Conservation (phyloP, 2,329 filamentous ascomycete species). For the Alternaria longipes region DNA sequence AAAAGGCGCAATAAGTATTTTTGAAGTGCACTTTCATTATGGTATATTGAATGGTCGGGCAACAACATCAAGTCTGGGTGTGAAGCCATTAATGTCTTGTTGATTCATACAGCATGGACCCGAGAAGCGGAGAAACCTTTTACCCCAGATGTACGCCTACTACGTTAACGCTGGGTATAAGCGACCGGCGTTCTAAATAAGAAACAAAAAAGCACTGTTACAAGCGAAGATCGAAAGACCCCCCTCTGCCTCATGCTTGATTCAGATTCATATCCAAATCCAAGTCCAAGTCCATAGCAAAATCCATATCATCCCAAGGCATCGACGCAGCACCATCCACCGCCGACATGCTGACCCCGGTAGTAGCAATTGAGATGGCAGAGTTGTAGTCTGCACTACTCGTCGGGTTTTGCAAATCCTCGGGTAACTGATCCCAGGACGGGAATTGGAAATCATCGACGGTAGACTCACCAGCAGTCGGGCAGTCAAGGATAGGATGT, state of each 20-base stretch:
- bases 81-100: not conserved
- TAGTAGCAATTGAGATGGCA: conserved; percentile 25
- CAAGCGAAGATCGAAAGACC: not conserved
- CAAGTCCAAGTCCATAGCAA: conserved; percentile 44
- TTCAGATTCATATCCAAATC: conserved; percentile 30
- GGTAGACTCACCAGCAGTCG: conserved; percentile 8
- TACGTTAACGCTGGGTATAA: not conserved
- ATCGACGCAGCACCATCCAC: conserved; percentile 17
- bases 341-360: conserved; percentile 17
- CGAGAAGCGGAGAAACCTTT: not conserved
- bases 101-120: not conserved
- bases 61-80: no score
- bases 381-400: conserved; percentile 31
- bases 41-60: no score
- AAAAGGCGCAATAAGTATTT: no score
- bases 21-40: no score
- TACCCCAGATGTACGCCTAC: not conserved
- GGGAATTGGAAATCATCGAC: conserved; percentile 34
- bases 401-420: conserved; percentile 34
- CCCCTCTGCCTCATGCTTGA: conserved; percentile 4
- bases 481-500: conserved; percentile 8
- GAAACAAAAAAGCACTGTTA: not conserved
- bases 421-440: conserved; percentile 40
- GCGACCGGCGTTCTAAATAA: not conserved
- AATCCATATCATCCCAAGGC: conserved; percentile 47